Evolutionary conservation across 108 stramenopile genomes (phyloP).

Genomic region (Skeletonema grethae): DNA sequence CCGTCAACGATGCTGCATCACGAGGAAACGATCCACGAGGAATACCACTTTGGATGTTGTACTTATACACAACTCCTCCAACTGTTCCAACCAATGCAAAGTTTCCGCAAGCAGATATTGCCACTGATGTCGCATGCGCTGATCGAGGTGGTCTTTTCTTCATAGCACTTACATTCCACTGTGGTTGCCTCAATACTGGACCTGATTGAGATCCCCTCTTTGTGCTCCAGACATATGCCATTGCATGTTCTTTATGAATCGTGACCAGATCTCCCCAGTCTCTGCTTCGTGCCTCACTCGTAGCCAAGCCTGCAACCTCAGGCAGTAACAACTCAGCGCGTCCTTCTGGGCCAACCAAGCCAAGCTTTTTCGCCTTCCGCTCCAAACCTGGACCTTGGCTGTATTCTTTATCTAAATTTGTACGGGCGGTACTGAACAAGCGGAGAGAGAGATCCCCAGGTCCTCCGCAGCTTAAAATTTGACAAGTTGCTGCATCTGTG

Average conservation of each 20-base stretch:
- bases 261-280: constrained; percentile 93
- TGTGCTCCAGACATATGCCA: constrained; percentile 89
- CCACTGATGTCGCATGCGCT: constrained; percentile 73
- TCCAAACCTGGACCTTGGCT: constrained; percentile 85
- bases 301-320: constrained; percentile 65
- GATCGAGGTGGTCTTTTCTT: constrained; percentile 65
- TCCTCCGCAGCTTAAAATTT: constrained; percentile 72
- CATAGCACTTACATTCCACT: constrained; percentile 88
- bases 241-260: constrained; percentile 82
- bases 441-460: constrained; percentile 70
- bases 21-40: constrained; percentile 85
- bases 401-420: constrained; percentile 82
- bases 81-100: constrained; percentile 93
- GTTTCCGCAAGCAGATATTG: constrained; percentile 85
- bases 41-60: constrained; percentile 93
- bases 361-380: constrained; percentile 66
- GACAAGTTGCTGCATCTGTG: constrained; percentile 81
- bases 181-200: constrained; percentile 72
- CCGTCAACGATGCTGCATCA: constrained; percentile 26
- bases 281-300: constrained; percentile 61
- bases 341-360: constrained; percentile 51
- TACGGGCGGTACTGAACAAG: constrained; percentile 81
- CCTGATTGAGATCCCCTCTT: constrained; percentile 77
- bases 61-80: constrained; percentile 92
- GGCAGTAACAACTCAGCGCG: constrained; percentile 73